Base-by-base conservation (phyloP, 305 asterid species). In the Plantago coronopus region DNA sequence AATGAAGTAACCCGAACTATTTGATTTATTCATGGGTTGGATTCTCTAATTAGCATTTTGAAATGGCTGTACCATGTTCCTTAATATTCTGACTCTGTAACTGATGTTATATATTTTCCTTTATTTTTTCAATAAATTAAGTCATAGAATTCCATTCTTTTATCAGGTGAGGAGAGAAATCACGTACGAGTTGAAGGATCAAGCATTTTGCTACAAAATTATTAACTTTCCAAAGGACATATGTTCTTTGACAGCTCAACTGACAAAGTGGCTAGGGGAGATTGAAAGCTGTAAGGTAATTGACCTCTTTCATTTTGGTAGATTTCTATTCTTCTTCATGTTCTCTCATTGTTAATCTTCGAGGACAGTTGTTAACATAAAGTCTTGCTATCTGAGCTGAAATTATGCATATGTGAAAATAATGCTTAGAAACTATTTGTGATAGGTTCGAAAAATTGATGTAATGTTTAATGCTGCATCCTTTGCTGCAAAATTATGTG, bases 271-370 rank as follows among this genome's bases (percentile, higher is more conserved):
- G 97, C 81, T 94, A 65, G 83, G 78, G 49, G 91, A 94, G 78
- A 88, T 94, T 49, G 97, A 94, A 79, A 83, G 68, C 65, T 83
- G 86, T 66, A 89, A 94, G 99, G 99, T 94, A 69, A 83, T 74
- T 73, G 51, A 13, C 75, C 66, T 59, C 66, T 57, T 65, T 65
- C 61, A 64, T 54, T 59, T 48, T 40, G 54, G 54, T 63, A 7
- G 19, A 17, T 38, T 22, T 53, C n/a, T 31, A n/a, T 14, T 20
- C 61, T 66, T 58, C 37, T 43, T 47, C 11, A 9, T 48, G 34
- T 59, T 38, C 16, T 9, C 62, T 67, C 54, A 21, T 49, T 38
- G 29, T 25, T 25, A 2, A 25, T 25, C 3, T 25, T 25, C 29
- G 29, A 25, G 38, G 38, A 31, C 38, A 9, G 5, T 31, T 31